A percentile compares a stretch with the other conserved stretches of the same genome.
Conservation (phyloP, 305 asterid genomes). For the Fraxinus dipetala region DNA sequence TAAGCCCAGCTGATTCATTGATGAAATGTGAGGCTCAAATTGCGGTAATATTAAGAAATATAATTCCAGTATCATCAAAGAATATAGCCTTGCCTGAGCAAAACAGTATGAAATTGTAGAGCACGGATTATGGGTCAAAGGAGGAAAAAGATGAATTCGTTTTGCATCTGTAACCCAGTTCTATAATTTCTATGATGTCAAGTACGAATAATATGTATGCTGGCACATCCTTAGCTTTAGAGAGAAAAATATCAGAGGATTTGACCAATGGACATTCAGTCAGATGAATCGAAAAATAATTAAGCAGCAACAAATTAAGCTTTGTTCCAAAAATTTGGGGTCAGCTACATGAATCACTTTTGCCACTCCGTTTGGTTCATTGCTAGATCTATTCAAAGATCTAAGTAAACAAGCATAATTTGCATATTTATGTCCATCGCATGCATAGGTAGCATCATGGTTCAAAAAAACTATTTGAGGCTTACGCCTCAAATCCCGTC, state of each 20-base stretch:
- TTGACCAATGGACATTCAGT: background rate
- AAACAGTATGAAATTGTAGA: background rate
- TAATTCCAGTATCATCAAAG: background rate
- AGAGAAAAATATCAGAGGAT: background rate
- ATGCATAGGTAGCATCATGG: background rate
- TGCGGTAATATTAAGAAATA: background rate
- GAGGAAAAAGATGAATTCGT: background rate
- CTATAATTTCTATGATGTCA: background rate
- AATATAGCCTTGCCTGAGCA: background rate
- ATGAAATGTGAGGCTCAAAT: background rate
- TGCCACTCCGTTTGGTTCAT: background rate
- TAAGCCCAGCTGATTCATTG: background rate
- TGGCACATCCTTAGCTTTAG: background rate
- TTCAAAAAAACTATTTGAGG: background rate
- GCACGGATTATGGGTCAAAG: background rate
- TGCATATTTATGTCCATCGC: background rate
- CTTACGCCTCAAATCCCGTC: background rate
- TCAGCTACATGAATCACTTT: background rate
- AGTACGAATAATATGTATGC: background rate
- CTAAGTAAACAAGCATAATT: background rate
- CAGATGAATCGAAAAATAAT: background rate
- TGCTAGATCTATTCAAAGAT: background rate
- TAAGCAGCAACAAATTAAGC: background rate
- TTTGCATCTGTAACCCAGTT: background rate
- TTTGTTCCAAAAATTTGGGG: background rate